phyloP scores from a whole-genome alignment of 768 basidiomycete genomes.

The Hygrocybe punicea region DNA sequence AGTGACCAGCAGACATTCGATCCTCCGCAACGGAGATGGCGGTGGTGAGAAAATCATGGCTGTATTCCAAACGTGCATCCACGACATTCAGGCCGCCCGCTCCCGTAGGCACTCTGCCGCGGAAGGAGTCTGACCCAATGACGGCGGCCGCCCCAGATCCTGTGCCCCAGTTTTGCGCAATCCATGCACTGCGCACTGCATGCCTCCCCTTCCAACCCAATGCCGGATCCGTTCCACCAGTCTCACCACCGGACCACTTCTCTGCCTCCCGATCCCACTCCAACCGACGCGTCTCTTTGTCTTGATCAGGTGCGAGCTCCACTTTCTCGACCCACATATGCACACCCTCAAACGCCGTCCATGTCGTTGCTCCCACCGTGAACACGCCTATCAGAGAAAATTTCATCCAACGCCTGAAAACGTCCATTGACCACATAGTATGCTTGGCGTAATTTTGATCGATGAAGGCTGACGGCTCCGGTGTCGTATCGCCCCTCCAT shows the following conservation, averaged over 20 bases:
- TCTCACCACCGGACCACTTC: conserved; percentile 55
- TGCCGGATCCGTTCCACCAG: conserved; percentile 70
- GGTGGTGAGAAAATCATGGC: conserved; percentile 51
- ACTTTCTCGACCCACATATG: conserved; percentile 66
- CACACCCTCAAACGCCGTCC: conserved; percentile 49
- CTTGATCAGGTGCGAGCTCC: conserved; percentile 44
- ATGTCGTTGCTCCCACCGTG: conserved; percentile 43
- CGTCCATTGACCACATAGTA: conserved; percentile 39
- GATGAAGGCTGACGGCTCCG: conserved; percentile 10
- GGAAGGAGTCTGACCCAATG: conserved; percentile 37
- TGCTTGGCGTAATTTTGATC: conserved; percentile 31
- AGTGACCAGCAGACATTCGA: conserved; percentile 34
- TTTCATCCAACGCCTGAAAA: conserved; percentile 48
- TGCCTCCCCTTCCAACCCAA: conserved; percentile 60
- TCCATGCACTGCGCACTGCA: conserved; percentile 67
- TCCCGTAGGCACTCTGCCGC: conserved; percentile 29
- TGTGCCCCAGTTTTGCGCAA: conserved; percentile 62
- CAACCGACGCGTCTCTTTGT: conserved; percentile 55
- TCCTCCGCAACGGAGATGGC: conserved; percentile 48
- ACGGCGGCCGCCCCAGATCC: conserved; percentile 35
- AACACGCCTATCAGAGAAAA: conserved; percentile 46
- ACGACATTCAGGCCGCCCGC: conserved; percentile 42
- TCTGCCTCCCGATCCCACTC: conserved; percentile 66
- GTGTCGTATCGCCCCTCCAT: conserved; percentile 15
- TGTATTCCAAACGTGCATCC: conserved; percentile 53